phyloP scores from a whole-genome alignment of 495 filamentous ascomycete genomes.

The Penicillium argentinense region DNA sequence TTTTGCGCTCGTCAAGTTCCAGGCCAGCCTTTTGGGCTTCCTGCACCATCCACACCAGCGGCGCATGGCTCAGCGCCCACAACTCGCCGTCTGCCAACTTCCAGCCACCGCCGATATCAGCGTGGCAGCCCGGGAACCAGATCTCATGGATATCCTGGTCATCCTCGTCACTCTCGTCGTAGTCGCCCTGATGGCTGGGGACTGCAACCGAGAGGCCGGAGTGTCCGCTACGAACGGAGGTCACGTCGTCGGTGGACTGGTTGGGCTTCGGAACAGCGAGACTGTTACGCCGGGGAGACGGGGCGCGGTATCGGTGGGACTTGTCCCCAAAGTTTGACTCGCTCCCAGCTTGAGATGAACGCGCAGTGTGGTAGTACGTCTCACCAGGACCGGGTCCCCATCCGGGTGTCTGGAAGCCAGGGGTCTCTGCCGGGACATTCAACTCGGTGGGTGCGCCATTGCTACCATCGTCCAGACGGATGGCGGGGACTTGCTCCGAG shows the following conservation, averaged over 20 bases:
- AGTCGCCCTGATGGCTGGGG: conserved; percentile 49
- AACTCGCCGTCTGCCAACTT: conserved; percentile 55
- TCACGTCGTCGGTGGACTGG: conserved; percentile 32
- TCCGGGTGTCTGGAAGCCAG: conserved; percentile 3
- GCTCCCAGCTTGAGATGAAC: conserved; percentile 25
- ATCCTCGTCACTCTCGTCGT: conserved; percentile 58
- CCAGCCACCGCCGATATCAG: conserved; percentile 86
- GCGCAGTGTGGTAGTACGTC: conserved; percentile 37
- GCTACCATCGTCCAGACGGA: conserved; percentile 28
- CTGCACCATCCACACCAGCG: conserved; percentile 81
- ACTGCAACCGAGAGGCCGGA: conserved; percentile 42
- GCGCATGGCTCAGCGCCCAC: conserved; percentile 67
- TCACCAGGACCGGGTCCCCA: conserved; percentile 28
- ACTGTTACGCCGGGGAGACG: conserved; percentile 30
- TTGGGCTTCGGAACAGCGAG: conserved; percentile 30
- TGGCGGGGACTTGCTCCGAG: conserved; percentile 26
- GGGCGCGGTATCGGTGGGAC: conserved; percentile 43
- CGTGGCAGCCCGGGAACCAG: conserved; percentile 84
- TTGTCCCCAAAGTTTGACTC: conserved; percentile 7
- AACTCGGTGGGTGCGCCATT: conserved; percentile 2
- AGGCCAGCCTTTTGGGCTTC: conserved; percentile 76
- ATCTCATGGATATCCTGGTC: conserved; percentile 76
- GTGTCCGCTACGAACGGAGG: conserved; percentile 38
- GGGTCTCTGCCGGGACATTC: not conserved
- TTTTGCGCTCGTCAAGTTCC: conserved; percentile 65